Evolutionary conservation across 208 protist genomes (phyloP).

Genomic region (Herpetomonas samuelpessoai): DNA sequence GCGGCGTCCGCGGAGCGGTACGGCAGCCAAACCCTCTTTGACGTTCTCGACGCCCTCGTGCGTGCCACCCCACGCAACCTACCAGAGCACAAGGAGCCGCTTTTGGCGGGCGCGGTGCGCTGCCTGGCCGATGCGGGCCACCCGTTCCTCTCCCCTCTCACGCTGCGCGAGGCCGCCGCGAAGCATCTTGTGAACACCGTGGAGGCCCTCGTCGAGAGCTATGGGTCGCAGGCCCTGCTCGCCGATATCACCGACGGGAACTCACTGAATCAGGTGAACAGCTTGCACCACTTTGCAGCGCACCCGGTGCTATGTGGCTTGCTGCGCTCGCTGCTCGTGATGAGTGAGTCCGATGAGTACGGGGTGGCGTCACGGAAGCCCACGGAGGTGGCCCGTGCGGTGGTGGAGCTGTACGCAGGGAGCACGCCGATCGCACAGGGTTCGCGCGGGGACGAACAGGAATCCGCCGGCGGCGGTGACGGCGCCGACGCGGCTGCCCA

Average conservation of each 20-base stretch:
- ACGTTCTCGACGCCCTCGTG: constrained; percentile 54
- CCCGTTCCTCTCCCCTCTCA: constrained; percentile 38
- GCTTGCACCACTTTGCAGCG: constrained; percentile 50
- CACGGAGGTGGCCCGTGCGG: constrained; percentile 15
- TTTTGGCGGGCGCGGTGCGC: constrained; percentile 37
- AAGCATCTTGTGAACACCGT: constrained; percentile 39
- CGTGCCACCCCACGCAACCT: constrained; percentile 15
- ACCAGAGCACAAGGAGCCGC: constrained; percentile 18
- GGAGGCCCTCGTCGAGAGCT: constrained; percentile 50
- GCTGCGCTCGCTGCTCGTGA: constrained; percentile 50
- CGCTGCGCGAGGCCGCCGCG: constrained; percentile 38
- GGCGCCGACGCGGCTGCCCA: not conserved
- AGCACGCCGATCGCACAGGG: constrained; percentile 9
- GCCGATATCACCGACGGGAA: constrained; percentile 35
- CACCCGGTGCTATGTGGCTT: constrained; percentile 22
- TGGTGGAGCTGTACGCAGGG: constrained; percentile 17
- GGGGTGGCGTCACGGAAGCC: constrained; percentile 20
- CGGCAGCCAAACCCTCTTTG: constrained; percentile 22
- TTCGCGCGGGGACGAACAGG: not conserved
- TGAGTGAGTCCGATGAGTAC: constrained; percentile 20
- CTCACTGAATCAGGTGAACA: constrained; percentile 28
- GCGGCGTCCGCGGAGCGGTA: constrained; percentile 17
- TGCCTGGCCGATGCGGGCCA: constrained; percentile 51
- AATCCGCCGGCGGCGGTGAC: not conserved
- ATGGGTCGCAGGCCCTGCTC: constrained; percentile 40